Evolutionary conservation across 352 stramenopile species (phyloP).

Genomic region (Phytopythium kandeliae): DNA sequence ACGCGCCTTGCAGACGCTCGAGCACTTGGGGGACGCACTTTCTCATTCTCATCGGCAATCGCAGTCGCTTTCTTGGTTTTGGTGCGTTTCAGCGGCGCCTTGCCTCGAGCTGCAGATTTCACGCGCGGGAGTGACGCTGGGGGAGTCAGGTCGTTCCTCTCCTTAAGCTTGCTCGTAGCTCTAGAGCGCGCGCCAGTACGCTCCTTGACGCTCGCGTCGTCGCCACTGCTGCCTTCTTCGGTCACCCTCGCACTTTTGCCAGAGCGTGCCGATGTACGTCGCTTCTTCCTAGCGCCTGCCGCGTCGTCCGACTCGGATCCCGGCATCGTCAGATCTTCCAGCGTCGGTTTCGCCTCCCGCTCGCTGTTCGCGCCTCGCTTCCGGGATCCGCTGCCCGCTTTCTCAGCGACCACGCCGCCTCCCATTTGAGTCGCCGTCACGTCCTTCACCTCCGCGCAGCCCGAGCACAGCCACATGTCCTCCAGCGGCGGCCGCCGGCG

Average conservation of each 20-base stretch:
- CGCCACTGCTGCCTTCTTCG: no score
- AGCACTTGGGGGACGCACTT: no score
- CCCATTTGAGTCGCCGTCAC: no score
- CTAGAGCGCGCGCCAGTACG: not conserved
- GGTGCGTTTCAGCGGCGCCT: slow-evolving; percentile 20
- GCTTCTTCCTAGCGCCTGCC: not conserved
- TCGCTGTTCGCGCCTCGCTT: not conserved
- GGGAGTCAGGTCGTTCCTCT: slow-evolving; percentile 16
- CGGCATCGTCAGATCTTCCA: not conserved
- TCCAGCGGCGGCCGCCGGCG: slow-evolving; percentile 31
- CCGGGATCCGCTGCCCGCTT: not conserved
- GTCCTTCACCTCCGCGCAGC: slow-evolving; percentile 10
- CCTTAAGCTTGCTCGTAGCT: not conserved
- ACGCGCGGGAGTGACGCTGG: slow-evolving; percentile 6
- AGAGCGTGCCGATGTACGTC: not conserved
- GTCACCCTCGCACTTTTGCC: not conserved
- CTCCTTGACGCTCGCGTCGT: not conserved
- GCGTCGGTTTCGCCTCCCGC: not conserved
- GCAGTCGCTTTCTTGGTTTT: not conserved
- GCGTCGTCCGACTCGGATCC: not conserved
- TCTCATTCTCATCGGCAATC: not conserved
- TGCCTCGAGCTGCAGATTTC: slow-evolving; percentile 14
- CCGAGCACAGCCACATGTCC: slow-evolving; percentile 34
- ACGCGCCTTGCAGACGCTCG: not conserved
- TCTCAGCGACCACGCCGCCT: not conserved